Conservation (phyloP, 2,329 filamentous ascomycete genomes). For the Monilinia vaccinii-corymbosi region DNA sequence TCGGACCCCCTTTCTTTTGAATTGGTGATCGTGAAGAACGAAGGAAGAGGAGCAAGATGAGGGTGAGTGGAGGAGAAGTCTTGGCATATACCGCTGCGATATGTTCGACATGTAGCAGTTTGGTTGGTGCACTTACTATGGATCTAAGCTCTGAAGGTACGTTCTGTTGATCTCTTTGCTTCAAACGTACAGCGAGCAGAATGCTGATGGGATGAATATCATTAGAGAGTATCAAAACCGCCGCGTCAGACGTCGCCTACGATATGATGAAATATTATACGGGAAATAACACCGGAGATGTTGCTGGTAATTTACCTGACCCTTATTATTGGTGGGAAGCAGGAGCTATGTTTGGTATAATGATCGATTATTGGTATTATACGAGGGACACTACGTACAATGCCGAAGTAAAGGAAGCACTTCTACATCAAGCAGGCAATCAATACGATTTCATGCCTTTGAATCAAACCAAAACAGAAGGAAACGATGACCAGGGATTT, state of each 20-base stretch:
- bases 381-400: constrained; percentile 67
- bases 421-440: constrained; percentile 64
- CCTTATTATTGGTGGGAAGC: constrained; percentile 37
- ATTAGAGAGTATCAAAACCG: constrained; percentile 27
- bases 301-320: constrained; percentile 39
- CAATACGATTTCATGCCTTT: constrained; percentile 68
- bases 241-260: constrained; percentile 32
- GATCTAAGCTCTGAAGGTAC: constrained; percentile 7
- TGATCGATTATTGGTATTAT: constrained; percentile 79
- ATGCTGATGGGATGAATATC: background rate
- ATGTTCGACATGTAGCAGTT: constrained; percentile 4
- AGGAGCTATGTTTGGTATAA: constrained; percentile 62
- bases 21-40: background rate
- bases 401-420: constrained; percentile 45
- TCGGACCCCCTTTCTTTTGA: background rate
- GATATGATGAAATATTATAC: constrained; percentile 45
- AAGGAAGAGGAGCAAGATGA: constrained; percentile 6
- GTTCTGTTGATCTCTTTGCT: background rate
- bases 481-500: constrained; percentile 67
- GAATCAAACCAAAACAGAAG: constrained; percentile 50
- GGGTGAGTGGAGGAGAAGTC: constrained; percentile 3
- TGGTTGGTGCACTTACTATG: constrained; percentile 7
- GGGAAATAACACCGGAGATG: constrained; percentile 39
- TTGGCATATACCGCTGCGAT: constrained; percentile 11
- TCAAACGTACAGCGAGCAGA: background rate